phyloP scores from a whole-genome alignment of 148 eudicot species.

The Rhododendron ferrugineum region DNA sequence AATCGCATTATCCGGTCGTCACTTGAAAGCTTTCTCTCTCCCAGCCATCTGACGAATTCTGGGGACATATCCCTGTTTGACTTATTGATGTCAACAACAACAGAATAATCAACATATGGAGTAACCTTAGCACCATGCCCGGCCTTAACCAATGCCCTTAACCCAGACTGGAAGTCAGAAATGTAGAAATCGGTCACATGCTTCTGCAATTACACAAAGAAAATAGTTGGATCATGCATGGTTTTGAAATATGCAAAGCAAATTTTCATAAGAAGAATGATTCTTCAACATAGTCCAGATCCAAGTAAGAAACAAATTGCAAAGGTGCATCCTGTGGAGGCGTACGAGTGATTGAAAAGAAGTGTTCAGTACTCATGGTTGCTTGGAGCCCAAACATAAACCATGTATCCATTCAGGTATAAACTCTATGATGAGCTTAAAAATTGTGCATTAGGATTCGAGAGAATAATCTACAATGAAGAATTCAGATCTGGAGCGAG shows the following conservation, averaged over 20 bases:
- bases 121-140: conserved; percentile 86
- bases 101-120: conserved; percentile 86
- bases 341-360: not conserved
- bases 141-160: conserved; percentile 90
- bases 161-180: conserved; percentile 93
- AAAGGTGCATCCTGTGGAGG: not conserved
- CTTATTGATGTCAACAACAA: conserved; percentile 61
- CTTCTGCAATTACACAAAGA: conserved; percentile 47
- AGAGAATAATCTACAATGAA: not conserved
- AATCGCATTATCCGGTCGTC: conserved; percentile 83
- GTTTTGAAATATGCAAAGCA: not conserved
- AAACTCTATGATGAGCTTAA: not conserved
- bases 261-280: not conserved
- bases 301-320: not conserved
- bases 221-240: not conserved
- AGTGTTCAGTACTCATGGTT: not conserved
- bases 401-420: not conserved
- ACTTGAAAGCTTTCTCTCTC: conserved; percentile 68
- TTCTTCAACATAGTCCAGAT: not conserved
- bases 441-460: not conserved
- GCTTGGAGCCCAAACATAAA: not conserved
- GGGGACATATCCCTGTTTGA: conserved; percentile 67
- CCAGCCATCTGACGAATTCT: conserved; percentile 73
- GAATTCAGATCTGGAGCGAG: not conserved
- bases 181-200: conserved; percentile 92